Evolutionary conservation across 2,329 filamentous ascomycete species (phyloP).

Genomic region (Epichloe sylvatica): DNA sequence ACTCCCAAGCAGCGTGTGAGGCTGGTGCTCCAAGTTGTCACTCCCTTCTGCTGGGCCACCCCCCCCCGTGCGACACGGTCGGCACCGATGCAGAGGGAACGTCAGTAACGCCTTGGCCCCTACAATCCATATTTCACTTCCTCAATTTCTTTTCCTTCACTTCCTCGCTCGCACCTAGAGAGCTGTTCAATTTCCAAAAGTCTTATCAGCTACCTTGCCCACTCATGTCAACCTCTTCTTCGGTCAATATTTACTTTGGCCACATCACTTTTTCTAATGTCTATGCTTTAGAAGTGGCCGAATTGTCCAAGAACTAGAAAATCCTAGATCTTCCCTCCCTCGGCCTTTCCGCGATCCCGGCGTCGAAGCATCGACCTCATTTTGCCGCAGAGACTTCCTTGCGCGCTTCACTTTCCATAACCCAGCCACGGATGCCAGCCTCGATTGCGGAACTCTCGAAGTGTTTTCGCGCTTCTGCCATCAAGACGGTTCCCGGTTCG

Average conservation of each 20-base stretch:
- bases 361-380: constrained; percentile 4
- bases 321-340: constrained; percentile 2
- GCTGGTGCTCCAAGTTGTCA: background rate
- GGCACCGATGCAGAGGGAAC: constrained; percentile 3
- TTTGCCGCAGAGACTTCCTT: background rate
- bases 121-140: constrained; percentile 3
- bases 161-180: background rate
- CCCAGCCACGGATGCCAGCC: background rate
- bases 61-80: constrained; percentile 2
- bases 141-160: background rate
- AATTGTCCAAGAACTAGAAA: background rate
- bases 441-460: background rate
- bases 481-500: background rate
- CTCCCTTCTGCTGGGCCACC: constrained; percentile 1
- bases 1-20: background rate
- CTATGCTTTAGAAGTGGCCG: background rate
- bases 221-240: background rate
- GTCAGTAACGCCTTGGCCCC: constrained; percentile 1
- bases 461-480: background rate
- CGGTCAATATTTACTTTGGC: background rate
- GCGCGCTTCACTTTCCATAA: background rate
- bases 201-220: background rate
- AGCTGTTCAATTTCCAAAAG: background rate
- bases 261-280: background rate
- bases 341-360: constrained; percentile 4